Evolutionary conservation across 768 basidiomycete species (phyloP), one percentile per base, ranked within the genome.

Genomic region (Collybia sordida): DNA sequence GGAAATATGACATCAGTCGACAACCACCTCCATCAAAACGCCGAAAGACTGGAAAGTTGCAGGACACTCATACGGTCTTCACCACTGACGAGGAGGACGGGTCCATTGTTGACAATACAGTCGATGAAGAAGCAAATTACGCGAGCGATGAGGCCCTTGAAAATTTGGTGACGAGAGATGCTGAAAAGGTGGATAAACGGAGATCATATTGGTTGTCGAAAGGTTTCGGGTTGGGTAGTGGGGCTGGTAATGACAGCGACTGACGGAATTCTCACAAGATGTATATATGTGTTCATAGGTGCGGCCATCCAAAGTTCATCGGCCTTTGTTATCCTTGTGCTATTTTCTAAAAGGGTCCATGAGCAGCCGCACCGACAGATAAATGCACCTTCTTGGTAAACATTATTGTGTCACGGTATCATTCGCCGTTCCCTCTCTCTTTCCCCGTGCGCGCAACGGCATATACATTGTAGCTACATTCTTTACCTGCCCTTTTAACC

Each of bases 161-260:
- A 31, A 31, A 31, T 6, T 31, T 31, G 31, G 23, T 38, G 51
- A 47, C 37, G 47, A 51, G 39, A 25, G 52, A 59, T 25, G 17
- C 56, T 8, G 69, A 62, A 42, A 67, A 60, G 51, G 53, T 58
- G 38, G 68, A 72, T 19, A 69, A 61, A 50, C 75, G 70, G 25
- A 72, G 82, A 49, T 74, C 73, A 4, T 85, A 77, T 60, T 84
- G 83, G 85, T 56, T 83, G 38, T 78, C 81, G 18, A 87, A 85
- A 51, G 74, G 69, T 5, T 63, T 64, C 57, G 71, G 70, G 27
- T 63, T 59, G 62, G 62, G 61, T 45, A 55, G 62, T 54, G 61
- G 64, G 38, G 54, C 64, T 46, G 58, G 66, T 22, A 61, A 60
- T 48, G 62, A 59, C 15, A 31, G 31, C 19, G 27, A 48, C 7